Conservation (phyloP, 75 land plant species). For the Cupressus sempervirens region DNA sequence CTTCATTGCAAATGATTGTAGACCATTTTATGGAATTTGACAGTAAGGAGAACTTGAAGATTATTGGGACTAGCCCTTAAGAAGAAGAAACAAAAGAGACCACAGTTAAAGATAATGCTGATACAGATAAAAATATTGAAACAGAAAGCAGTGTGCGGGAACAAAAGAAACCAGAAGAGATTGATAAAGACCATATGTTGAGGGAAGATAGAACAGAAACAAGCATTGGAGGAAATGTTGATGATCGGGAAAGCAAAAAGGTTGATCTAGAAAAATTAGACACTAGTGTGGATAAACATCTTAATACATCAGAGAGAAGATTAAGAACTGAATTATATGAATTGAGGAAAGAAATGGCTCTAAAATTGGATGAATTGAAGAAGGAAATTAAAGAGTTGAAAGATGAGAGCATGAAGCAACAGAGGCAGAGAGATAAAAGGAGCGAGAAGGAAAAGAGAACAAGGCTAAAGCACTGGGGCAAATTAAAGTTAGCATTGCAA, state of each 20-base stretch:
- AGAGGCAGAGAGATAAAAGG: neutral
- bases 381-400: too few species aligned
- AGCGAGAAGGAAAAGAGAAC: neutral
- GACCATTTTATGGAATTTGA: neutral
- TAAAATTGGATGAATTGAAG: too few species aligned
- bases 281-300: neutral
- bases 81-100: neutral
- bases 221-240: neutral
- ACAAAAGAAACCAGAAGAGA: too few species aligned
- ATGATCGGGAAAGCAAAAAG: neutral
- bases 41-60: too few species aligned
- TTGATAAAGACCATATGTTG: neutral
- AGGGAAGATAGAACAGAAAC: neutral
- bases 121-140: neutral
- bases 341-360: too few species aligned
- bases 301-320: neutral
- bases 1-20: neutral
- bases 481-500: neutral
- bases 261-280: neutral
- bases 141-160: neutral
- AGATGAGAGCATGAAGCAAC: neutral
- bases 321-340: too few species aligned
- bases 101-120: neutral
- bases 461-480: neutral
- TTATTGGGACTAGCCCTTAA: too few species aligned